phyloP scores from a whole-genome alignment of 2,329 filamentous ascomycete species.

The Trichoderma arundinaceum region DNA sequence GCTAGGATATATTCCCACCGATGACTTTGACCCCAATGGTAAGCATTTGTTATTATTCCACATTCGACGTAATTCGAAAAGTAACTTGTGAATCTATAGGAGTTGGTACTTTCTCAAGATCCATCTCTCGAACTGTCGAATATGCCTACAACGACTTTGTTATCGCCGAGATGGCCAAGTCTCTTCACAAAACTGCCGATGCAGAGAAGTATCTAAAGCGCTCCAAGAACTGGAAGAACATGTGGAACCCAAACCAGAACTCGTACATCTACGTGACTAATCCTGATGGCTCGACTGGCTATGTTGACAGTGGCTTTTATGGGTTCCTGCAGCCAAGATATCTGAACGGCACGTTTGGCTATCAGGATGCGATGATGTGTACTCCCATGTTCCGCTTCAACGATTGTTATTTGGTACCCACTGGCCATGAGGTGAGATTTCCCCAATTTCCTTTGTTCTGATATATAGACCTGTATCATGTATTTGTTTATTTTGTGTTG shows the following conservation, averaged over 20 bases:
- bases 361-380: slow-evolving; percentile 61
- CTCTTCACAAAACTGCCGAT: slow-evolving; percentile 59
- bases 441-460: neutral
- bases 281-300: slow-evolving; percentile 20
- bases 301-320: slow-evolving; percentile 38
- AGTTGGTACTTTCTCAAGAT: slow-evolving; percentile 69
- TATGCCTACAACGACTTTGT: slow-evolving; percentile 82
- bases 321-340: slow-evolving; percentile 74
- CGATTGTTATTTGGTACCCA: slow-evolving; percentile 40
- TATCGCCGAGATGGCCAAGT: slow-evolving; percentile 66
- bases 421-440: slow-evolving; percentile 35
- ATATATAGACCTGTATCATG: rapidly evolving
- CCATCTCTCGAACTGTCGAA: slow-evolving; percentile 75
- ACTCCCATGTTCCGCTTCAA: slow-evolving; percentile 53
- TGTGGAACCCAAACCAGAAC: slow-evolving; percentile 56
- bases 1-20: slow-evolving; percentile 72
- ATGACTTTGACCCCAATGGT: slow-evolving; percentile 68
- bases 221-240: slow-evolving; percentile 71
- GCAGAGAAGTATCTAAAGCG: slow-evolving; percentile 64
- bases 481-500: neutral
- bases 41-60: neutral
- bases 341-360: slow-evolving; percentile 68
- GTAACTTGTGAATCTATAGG: neutral
- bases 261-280: slow-evolving; percentile 26
- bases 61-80: neutral